phyloP scores from a whole-genome alignment of 2,329 filamentous ascomycete species.

The Ophiostoma fasciatum region DNA sequence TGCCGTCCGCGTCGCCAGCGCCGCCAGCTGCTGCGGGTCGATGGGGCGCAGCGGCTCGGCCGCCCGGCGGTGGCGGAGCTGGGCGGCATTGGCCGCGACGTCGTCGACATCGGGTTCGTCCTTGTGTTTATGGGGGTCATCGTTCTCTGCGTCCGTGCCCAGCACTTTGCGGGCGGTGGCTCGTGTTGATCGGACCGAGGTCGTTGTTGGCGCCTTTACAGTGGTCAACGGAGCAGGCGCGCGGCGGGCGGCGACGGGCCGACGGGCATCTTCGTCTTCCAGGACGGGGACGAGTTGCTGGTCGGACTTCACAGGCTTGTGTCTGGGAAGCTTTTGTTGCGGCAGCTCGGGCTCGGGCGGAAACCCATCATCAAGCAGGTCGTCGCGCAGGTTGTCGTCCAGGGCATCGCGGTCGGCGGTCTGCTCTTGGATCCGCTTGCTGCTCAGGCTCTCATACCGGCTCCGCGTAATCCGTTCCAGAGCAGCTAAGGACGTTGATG shows the following conservation, averaged over 20 bases:
- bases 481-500: not conserved
- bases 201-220: too few species aligned
- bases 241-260: too few species aligned
- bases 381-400: not conserved
- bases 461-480: not conserved
- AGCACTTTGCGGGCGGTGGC: too few species aligned
- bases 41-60: slow-evolving; percentile 7
- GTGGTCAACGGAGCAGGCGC: too few species aligned
- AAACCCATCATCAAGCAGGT: not conserved
- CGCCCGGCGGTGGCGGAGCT: slow-evolving; percentile 5
- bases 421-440: not conserved
- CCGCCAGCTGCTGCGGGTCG: not conserved
- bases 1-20: not conserved
- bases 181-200: not conserved
- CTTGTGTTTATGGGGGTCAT: too few species aligned
- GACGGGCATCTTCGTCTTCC: slow-evolving; percentile 7
- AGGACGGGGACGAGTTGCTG: too few species aligned
- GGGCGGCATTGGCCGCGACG: not conserved
- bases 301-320: too few species aligned
- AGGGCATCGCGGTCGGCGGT: not conserved
- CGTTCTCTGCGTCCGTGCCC: too few species aligned
- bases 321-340: slow-evolving; percentile 1
- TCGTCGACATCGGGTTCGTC: not conserved
- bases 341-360: slow-evolving; percentile 5
- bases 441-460: slow-evolving; percentile 8